A percentile compares a stretch with the other conserved stretches of the same genome.
phyloP scores from a whole-genome alignment of 2,329 filamentous ascomycete genomes.

The Raffaelea ambrosiae region DNA sequence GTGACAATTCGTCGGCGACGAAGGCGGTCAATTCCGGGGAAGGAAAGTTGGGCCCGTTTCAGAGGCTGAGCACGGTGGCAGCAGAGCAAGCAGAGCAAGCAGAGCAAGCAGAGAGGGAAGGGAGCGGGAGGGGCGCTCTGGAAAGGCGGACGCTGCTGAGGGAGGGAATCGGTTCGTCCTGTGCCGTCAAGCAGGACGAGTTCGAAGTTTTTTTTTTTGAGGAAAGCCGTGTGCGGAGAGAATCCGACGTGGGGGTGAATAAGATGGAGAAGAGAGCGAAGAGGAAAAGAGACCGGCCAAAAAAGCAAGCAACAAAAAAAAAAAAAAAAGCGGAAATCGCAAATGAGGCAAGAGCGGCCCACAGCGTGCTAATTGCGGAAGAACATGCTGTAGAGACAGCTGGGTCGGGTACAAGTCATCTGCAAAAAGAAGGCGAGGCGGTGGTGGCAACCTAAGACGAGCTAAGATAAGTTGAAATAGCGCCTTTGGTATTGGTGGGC shows the following conservation, averaged over 20 bases:
- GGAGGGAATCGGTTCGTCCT: no score
- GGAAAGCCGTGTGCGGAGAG: neutral
- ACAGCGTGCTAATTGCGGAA: neutral
- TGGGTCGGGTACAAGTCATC: neutral
- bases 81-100: neutral
- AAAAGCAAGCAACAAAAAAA: neutral
- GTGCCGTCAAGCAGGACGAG: neutral
- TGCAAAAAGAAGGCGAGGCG: neutral
- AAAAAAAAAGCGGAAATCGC: neutral
- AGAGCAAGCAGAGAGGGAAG: no score
- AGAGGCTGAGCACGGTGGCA: neutral
- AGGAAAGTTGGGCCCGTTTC: conserved; percentile 4
- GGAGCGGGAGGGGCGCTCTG: no score
- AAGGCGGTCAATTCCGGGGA: conserved; percentile 15
- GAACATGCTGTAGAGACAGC: neutral
- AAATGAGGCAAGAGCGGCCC: neutral
- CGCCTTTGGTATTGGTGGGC: conserved; percentile 7
- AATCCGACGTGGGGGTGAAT: neutral
- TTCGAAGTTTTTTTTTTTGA: neutral
- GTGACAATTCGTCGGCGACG: conserved; percentile 2
- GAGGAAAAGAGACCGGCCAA: neutral
- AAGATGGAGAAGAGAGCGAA: neutral
- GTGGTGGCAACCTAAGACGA: neutral
- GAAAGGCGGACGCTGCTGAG: no score
- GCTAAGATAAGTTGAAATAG: conserved; percentile 6